phyloP scores from a whole-genome alignment of 371 early-diverging fungal species.

The Paraphysoderma sedebokerense region DNA sequence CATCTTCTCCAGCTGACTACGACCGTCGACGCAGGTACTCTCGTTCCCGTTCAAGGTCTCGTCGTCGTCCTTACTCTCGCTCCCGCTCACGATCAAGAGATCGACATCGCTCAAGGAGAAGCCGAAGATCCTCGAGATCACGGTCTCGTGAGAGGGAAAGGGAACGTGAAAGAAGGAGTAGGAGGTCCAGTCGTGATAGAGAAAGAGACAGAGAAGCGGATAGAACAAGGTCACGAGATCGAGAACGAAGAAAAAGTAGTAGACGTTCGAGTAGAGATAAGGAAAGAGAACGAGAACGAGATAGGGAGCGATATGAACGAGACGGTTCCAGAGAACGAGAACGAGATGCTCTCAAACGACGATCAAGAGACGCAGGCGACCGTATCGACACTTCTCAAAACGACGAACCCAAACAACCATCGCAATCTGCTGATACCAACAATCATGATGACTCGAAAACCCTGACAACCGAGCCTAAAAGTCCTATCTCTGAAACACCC shows the following conservation, averaged over 20 bases:
- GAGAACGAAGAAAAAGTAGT: constrained; percentile 4
- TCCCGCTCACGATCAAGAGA: constrained; percentile 2
- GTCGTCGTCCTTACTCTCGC: constrained; percentile 8
- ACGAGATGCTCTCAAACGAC: too few relatives aligned
- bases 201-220: constrained; percentile 5
- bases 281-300: constrained; percentile 15
- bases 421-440: too few relatives aligned
- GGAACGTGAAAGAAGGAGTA: constrained; percentile 5
- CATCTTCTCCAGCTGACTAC: too few relatives aligned
- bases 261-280: constrained; percentile 5
- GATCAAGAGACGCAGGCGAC: too few relatives aligned
- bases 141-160: constrained; percentile 11
- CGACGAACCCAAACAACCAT: too few relatives aligned
- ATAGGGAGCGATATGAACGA: constrained; percentile 1
- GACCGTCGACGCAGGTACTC: constrained; percentile 8
- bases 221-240: constrained; percentile 3
- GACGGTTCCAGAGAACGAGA: too few relatives aligned
- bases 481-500: too few relatives aligned
- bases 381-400: too few relatives aligned
- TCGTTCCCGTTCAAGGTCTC: constrained; percentile 14
- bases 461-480: too few relatives aligned
- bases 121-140: constrained; percentile 5
- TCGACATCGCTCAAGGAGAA: constrained; percentile 1
- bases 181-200: constrained; percentile 3
- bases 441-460: too few relatives aligned